phyloP scores from a whole-genome alignment of 495 filamentous ascomycete species.

The Astrocystis sublimbata region DNA sequence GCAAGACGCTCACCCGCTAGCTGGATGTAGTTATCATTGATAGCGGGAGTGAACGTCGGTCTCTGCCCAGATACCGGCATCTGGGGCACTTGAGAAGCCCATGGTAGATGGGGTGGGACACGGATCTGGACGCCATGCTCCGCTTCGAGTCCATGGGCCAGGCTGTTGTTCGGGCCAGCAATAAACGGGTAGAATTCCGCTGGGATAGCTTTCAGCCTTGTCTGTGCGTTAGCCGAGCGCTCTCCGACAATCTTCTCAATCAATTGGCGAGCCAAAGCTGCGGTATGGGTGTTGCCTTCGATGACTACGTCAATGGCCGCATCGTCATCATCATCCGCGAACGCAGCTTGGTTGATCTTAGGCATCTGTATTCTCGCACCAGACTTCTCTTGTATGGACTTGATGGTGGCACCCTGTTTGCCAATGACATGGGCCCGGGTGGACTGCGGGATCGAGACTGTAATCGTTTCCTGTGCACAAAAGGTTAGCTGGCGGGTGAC shows the following conservation, averaged over 20 bases:
- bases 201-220: slow-evolving; percentile 76
- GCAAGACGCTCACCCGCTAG: slow-evolving; percentile 84
- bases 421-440: slow-evolving; percentile 88
- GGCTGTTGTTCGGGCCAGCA: slow-evolving; percentile 72
- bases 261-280: slow-evolving; percentile 74
- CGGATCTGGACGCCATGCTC: slow-evolving; percentile 66
- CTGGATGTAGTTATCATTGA: slow-evolving; percentile 68
- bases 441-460: slow-evolving; percentile 77
- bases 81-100: slow-evolving; percentile 67
- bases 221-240: slow-evolving; percentile 74
- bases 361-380: slow-evolving; percentile 88
- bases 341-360: slow-evolving; percentile 62
- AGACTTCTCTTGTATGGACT: slow-evolving; percentile 78
- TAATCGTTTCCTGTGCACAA: slow-evolving; percentile 61
- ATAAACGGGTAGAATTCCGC: slow-evolving; percentile 96
- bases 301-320: slow-evolving; percentile 79
- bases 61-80: slow-evolving; percentile 61
- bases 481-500: slow-evolving; percentile 20
- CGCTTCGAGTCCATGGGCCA: slow-evolving; percentile 66
- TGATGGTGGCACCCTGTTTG: slow-evolving; percentile 83
- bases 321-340: slow-evolving; percentile 69
- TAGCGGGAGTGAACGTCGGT: slow-evolving; percentile 65
- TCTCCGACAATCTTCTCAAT: slow-evolving; percentile 85
- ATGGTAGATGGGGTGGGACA: slow-evolving; percentile 77
- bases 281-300: slow-evolving; percentile 86